These are phyloP conservation scores for Torrubiella hemipterigena DNA, from an alignment of 2,329 filamentous ascomycete species.

Conservation along the genomic window DNA sequence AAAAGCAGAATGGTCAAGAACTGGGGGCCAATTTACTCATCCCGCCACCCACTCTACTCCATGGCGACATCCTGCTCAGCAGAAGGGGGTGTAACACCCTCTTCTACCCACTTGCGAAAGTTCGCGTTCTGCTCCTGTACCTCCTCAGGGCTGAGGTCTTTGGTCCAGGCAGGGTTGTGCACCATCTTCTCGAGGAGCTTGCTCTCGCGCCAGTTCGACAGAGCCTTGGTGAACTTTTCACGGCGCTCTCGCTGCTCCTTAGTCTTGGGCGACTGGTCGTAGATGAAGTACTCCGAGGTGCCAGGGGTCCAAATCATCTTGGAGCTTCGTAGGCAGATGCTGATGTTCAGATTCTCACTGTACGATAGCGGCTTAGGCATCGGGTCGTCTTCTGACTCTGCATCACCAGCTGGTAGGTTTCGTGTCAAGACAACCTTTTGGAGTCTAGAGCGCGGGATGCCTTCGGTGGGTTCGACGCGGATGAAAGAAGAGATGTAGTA, in stretches of 20 bases:
- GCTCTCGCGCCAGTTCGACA: conserved; percentile 51
- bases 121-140: conserved; percentile 63
- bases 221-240: conserved; percentile 38
- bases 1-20: too few relatives aligned
- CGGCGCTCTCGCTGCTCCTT: conserved; percentile 48
- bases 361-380: conserved; percentile 49
- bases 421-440: conserved; percentile 59
- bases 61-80: conserved; percentile 20
- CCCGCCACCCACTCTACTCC: too few relatives aligned
- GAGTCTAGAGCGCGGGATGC: conserved; percentile 52
- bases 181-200: conserved; percentile 72
- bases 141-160: conserved; percentile 66
- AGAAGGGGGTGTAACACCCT: conserved; percentile 28
- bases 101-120: conserved; percentile 40
- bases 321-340: conserved; percentile 66
- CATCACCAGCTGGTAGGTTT: conserved; percentile 52
- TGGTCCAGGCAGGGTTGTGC: conserved; percentile 68
- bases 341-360: conserved; percentile 56
- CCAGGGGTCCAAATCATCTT: conserved; percentile 66
- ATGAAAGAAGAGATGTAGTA: conserved; percentile 93
- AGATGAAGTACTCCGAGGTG: conserved; percentile 60
- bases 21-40: too few relatives aligned
- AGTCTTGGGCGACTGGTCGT: conserved; percentile 55
- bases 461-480: conserved; percentile 78
- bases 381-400: conserved; percentile 50